phyloP scores from a whole-genome alignment of 2,329 filamentous ascomycete species.

The Zasmidium angulare region DNA sequence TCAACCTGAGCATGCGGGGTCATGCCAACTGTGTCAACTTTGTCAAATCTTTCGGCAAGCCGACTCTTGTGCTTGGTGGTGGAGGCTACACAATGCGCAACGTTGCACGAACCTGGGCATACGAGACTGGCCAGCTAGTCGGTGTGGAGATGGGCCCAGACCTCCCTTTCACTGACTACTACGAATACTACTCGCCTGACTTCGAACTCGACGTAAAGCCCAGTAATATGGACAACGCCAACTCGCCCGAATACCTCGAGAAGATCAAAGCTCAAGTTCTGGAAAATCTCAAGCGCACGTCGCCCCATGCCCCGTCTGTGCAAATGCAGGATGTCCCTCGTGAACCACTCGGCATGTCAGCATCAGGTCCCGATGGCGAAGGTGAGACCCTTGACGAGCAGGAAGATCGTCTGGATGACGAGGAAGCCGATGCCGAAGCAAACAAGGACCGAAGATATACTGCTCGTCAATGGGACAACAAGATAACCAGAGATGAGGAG shows the following conservation, averaged over 20 bases:
- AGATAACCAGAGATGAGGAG: slow-evolving; percentile 69
- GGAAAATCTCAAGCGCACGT: slow-evolving; percentile 66
- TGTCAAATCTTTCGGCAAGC: slow-evolving; percentile 66
- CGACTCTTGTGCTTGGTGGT: slow-evolving; percentile 65
- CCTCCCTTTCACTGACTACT: slow-evolving; percentile 97
- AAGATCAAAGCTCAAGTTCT: slow-evolving; percentile 67
- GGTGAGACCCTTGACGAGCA: slow-evolving; percentile 60
- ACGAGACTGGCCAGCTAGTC: slow-evolving; percentile 76
- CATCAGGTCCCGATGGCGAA: slow-evolving; percentile 24
- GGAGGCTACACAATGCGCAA: slow-evolving; percentile 72
- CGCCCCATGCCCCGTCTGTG: slow-evolving; percentile 60
- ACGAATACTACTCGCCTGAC: slow-evolving; percentile 72
- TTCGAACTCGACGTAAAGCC: slow-evolving; percentile 69
- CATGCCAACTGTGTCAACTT: slow-evolving; percentile 70
- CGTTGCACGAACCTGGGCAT: slow-evolving; percentile 61
- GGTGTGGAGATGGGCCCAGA: slow-evolving; percentile 76
- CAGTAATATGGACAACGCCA: slow-evolving; percentile 72
- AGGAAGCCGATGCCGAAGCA: slow-evolving; percentile 81
- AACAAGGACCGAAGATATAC: slow-evolving; percentile 83
- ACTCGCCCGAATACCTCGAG: slow-evolving; percentile 66
- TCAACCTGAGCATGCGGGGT: slow-evolving; percentile 69
- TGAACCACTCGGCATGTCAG: slow-evolving; percentile 53
- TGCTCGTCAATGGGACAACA: slow-evolving; percentile 78
- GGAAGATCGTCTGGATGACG: slow-evolving; percentile 64
- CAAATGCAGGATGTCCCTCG: slow-evolving; percentile 65